phyloP scores from a whole-genome alignment of 345 rosid species.

The Corchorus olitorius region DNA sequence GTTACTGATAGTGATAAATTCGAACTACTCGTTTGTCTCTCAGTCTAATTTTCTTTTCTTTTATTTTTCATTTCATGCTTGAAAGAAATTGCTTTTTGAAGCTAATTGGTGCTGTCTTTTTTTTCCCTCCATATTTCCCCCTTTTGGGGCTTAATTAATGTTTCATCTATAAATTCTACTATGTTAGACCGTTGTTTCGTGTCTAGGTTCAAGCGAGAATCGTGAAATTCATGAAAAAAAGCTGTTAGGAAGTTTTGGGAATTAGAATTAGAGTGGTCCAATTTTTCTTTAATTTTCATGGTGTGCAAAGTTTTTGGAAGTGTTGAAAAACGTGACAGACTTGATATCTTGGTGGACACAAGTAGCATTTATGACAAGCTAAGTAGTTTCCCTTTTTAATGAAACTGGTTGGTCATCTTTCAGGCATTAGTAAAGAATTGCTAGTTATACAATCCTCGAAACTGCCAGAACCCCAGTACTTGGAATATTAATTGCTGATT shows the following conservation, averaged over 20 bases:
- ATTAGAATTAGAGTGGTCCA: neutral
- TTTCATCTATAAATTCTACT: neutral
- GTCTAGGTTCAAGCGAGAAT: neutral
- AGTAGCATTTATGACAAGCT: conserved; percentile 11
- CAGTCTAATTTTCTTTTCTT: neutral
- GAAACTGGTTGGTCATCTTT: neutral
- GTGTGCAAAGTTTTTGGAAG: neutral
- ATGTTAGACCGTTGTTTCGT: neutral
- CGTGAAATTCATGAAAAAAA: conserved; percentile 5
- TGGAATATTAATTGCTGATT: neutral
- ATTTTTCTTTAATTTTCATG: neutral
- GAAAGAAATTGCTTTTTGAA: neutral
- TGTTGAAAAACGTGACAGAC: neutral
- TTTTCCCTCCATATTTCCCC: neutral
- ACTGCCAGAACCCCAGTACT: neutral
- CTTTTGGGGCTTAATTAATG: neutral
- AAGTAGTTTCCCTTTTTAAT: neutral
- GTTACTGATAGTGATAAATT: neutral
- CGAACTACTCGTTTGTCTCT: conserved; percentile 1
- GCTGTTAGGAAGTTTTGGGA: neutral
- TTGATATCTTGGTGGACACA: neutral
- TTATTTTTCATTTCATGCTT: neutral
- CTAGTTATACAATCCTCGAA: neutral
- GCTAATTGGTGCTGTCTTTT: conserved; percentile 2
- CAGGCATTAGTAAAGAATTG: neutral